phyloP scores from a whole-genome alignment of 371 early-diverging fungal species.

The Mortierella sp. region DNA sequence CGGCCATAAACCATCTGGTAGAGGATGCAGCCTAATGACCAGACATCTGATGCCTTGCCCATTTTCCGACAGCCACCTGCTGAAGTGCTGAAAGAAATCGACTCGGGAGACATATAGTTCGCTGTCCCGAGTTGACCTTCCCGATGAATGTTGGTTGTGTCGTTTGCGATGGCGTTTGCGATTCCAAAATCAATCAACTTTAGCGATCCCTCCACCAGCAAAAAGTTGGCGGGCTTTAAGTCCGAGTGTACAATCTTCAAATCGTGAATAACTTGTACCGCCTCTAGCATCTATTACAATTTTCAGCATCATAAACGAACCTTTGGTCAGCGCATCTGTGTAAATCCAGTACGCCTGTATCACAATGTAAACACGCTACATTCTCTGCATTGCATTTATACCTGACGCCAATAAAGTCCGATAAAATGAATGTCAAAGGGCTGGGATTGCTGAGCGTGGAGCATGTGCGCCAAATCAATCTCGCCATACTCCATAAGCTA shows the following conservation, averaged over 20 bases:
- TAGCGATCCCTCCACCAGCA: slow-evolving; percentile 84
- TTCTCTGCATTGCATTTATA: slow-evolving; percentile 25
- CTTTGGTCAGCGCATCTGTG: not conserved
- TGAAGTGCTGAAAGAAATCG: slow-evolving; percentile 51
- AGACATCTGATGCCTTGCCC: slow-evolving; percentile 91
- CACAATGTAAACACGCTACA: not conserved
- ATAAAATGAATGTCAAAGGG: slow-evolving; percentile 80
- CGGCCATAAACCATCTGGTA: slow-evolving; percentile 96
- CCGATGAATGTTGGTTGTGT: slow-evolving; percentile 95
- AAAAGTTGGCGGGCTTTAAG: slow-evolving; percentile 97
- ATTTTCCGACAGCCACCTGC: slow-evolving; percentile 57
- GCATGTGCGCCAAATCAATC: slow-evolving; percentile 85
- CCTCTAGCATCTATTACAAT: slow-evolving; percentile 87
- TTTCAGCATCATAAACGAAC: not conserved
- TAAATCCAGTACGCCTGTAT: not conserved
- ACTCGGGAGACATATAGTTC: slow-evolving; percentile 99
- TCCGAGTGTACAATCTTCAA: slow-evolving; percentile 95
- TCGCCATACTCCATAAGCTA: slow-evolving; percentile 94
- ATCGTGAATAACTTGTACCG: slow-evolving; percentile 91
- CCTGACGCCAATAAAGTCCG: slow-evolving; percentile 88
- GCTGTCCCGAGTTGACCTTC: slow-evolving; percentile 95
- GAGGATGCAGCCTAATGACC: slow-evolving; percentile 98
- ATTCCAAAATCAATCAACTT: slow-evolving; percentile 99
- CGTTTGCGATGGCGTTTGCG: slow-evolving; percentile 92
- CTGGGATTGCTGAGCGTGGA: slow-evolving; percentile 67